Conservation (phyloP, 2,329 filamentous ascomycete genomes). For the Scedosporium minutisporum region DNA sequence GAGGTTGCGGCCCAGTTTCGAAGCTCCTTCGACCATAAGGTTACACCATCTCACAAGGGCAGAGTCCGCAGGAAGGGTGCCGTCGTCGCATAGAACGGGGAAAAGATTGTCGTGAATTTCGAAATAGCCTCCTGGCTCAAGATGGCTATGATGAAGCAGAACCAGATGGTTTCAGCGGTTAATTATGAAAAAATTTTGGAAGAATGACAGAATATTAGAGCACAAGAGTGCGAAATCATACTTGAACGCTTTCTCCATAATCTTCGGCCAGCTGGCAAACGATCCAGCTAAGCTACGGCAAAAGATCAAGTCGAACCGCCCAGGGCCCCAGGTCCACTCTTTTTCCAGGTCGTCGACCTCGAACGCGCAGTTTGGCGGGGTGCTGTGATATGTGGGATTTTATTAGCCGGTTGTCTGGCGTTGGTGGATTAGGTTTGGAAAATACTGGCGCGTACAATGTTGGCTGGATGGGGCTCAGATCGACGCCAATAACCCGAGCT, state of each 20-base stretch:
- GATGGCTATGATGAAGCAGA: neutral
- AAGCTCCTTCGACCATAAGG: conserved; percentile 20
- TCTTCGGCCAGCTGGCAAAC: conserved; percentile 18
- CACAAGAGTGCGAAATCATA: neutral
- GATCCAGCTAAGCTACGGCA: conserved; percentile 20
- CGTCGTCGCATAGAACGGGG: conserved; percentile 21
- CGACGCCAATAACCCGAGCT: conserved; percentile 26
- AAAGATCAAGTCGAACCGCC: conserved; percentile 31
- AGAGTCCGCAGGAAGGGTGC: conserved; percentile 17
- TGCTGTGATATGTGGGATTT: conserved; percentile 15
- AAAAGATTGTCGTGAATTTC: conserved; percentile 21
- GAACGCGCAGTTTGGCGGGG: conserved; percentile 40
- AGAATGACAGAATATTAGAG: too few relatives aligned
- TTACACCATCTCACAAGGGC: conserved; percentile 18
- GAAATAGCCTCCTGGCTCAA: conserved; percentile 24
- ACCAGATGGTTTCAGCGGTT: neutral
- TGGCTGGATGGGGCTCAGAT: conserved; percentile 33
- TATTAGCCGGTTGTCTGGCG: neutral
- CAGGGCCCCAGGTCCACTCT: conserved; percentile 25
- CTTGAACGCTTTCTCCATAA: conserved; percentile 21
- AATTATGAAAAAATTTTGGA: too few relatives aligned
- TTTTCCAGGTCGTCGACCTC: conserved; percentile 32
- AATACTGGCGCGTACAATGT: conserved; percentile 15
- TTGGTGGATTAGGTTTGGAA: too few relatives aligned
- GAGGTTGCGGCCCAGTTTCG: conserved; percentile 19